Base-by-base conservation (phyloP, 1,284 basidiomycete species). In the Cutaneotrichosporon cavernicola region DNA sequence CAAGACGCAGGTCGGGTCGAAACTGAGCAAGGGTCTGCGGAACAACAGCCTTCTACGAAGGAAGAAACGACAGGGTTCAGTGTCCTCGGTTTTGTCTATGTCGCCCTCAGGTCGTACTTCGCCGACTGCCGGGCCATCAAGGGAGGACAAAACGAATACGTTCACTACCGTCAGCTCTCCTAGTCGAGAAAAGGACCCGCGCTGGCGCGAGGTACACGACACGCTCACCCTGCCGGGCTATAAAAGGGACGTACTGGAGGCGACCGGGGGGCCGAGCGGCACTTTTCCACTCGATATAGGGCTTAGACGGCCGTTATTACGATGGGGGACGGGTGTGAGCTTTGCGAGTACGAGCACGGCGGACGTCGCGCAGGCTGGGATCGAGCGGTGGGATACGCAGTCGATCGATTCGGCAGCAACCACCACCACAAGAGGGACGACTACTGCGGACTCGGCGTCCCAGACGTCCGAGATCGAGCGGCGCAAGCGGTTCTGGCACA, bases 101-200 rank as follows among this genome's bases (percentile, higher is more conserved):
- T 51, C 30, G 13, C 22, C 22, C 9, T 26, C 47, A 1, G 10
- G 47, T 22, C n/a, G 4, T 26, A 8, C 18, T 50, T 10, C 21
- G 8, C 47, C 47, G 8, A 9, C 47, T 10, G 16, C 8, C 13
- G 21, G 47, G 8, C 22, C 21, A 8, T 22, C 47, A 7, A 14
- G 21, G 21, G 21, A 21, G 0, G 4, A 1, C 47, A n/a, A 49
- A 6, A 10, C 21, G n/a, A 49, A 22, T 8, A 22, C 47, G 16
- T 26, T 22, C 22, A 1, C 22, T 11, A 1, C 9, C 47, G 16
- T 14, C 21, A 49, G 47, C 49, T 51, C 49, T 26, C 22, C 22
- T 1, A 5, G 47, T 13, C 14, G n/a, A n/a, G 34, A 82, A 84
- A 63, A 53, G 31, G 52, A 53, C n/a, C 52, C 31, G 16, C 52